Percentiles rank a stretch among this genome's conserved stretches.
These are phyloP conservation scores for Rhizopogon roseolus DNA, from an alignment of 768 basidiomycete genomes.

Conservation along the genomic window DNA sequence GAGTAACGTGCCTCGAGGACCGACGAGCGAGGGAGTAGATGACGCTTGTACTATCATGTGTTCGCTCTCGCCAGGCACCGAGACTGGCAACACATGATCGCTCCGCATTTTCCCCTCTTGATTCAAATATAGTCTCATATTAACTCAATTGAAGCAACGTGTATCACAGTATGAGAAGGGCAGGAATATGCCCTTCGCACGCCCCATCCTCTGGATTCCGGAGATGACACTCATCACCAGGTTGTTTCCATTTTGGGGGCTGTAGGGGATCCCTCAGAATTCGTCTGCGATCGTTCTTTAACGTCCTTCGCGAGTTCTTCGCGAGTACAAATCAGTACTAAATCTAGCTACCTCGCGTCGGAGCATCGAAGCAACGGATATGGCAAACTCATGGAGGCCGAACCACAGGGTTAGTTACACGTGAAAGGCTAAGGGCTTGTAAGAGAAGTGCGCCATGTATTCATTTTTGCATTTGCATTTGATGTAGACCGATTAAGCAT, in stretches of 20 bases:
- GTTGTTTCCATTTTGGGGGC: slow-evolving; percentile 66
- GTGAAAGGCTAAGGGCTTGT: neutral
- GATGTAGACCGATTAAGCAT: neutral
- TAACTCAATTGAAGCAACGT: neutral
- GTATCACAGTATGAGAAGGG: too few species aligned
- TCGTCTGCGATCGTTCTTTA: neutral
- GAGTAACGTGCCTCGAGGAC: neutral
- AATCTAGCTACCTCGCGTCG: too few species aligned
- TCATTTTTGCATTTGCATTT: neutral
- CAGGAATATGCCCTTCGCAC: slow-evolving; percentile 22
- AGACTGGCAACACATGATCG: neutral
- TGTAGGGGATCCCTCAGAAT: neutral
- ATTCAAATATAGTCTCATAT: neutral
- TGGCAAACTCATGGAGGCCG: too few species aligned
- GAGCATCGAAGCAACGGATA: neutral
- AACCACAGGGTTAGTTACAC: neutral
- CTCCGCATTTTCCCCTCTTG: neutral
- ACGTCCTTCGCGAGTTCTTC: neutral
- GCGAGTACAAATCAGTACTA: neutral
- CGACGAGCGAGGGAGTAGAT: neutral
- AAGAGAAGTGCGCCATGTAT: neutral
- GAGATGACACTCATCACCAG: slow-evolving; percentile 61
- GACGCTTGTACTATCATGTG: neutral
- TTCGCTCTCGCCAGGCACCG: slow-evolving; percentile 2
- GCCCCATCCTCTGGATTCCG: slow-evolving; percentile 49